A percentile compares a stretch with the other conserved stretches of the same genome.
Evolutionary conservation across 306 rosid species (phyloP).

Genomic region (Psophocarpus tetragonolobus): DNA sequence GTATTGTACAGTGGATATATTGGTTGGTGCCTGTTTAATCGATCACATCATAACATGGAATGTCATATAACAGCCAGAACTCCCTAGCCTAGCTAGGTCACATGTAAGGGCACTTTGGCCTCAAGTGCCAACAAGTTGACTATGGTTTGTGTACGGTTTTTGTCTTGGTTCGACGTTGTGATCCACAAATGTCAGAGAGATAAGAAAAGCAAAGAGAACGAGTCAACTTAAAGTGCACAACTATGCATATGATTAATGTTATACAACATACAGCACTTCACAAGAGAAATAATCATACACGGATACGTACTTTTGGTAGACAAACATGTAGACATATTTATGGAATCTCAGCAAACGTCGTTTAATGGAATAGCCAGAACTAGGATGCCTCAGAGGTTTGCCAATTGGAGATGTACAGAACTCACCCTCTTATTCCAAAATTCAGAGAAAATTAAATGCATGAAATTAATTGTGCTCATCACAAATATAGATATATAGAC

Average conservation of each 20-base stretch:
- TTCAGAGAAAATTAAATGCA: slow-evolving; percentile 36
- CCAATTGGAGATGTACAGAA: slow-evolving; percentile 13
- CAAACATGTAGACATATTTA: slow-evolving; percentile 44
- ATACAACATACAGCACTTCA: slow-evolving; percentile 23
- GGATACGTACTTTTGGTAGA: slow-evolving; percentile 28
- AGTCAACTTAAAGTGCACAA: slow-evolving; percentile 44
- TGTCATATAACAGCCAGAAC: slow-evolving; percentile 16
- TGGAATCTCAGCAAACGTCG: slow-evolving; percentile 36
- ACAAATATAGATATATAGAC: background rate
- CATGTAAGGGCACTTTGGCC: slow-evolving; percentile 35
- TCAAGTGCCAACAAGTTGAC: slow-evolving; percentile 44
- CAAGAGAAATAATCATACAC: slow-evolving; percentile 12
- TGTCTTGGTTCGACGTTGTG: slow-evolving; percentile 38
- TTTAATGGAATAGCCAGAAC: slow-evolving; percentile 36
- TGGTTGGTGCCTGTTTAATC: background rate
- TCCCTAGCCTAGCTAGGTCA: slow-evolving; percentile 20
- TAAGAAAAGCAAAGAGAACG: slow-evolving; percentile 4
- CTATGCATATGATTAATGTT: slow-evolving; percentile 40
- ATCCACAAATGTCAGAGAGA: slow-evolving; percentile 32
- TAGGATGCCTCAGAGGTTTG: slow-evolving; percentile 32
- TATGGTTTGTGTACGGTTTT: slow-evolving; percentile 39
- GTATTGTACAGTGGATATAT: background rate
- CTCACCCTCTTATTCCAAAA: slow-evolving; percentile 37
- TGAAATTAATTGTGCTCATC: slow-evolving; percentile 20
- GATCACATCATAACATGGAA: background rate